Percentiles rank a stretch among this genome's conserved stretches.
phyloP scores from a whole-genome alignment of 129 eudicot species.

The Pseudognaphalium luteoalbum region DNA sequence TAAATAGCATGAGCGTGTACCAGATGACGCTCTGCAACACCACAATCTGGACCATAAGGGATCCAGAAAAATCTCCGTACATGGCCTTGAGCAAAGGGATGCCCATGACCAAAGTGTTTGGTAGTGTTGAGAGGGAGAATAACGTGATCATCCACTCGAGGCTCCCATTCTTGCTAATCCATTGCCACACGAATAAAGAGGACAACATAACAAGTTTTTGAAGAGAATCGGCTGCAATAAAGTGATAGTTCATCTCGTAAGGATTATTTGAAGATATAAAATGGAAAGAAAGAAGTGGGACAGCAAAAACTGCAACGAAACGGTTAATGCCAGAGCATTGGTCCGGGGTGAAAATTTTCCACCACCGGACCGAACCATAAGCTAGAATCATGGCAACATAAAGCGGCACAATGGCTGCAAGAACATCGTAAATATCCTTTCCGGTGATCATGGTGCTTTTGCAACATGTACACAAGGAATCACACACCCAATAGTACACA shows the following conservation, averaged over 20 bases:
- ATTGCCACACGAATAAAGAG: conserved; percentile 78
- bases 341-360: conserved; percentile 97
- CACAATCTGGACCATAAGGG: conserved; percentile 89
- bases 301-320: conserved; percentile 91
- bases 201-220: conserved; percentile 72
- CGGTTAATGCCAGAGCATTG: conserved; percentile 98
- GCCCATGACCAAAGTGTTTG: conserved; percentile 96
- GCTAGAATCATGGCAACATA: conserved; percentile 95
- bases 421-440: conserved; percentile 87
- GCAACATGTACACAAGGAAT: conserved; percentile 40
- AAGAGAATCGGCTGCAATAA: conserved; percentile 81
- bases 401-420: conserved; percentile 80
- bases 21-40: conserved; percentile 89
- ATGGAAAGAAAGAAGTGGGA: conserved; percentile 90
- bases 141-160: conserved; percentile 92
- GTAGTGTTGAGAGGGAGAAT: conserved; percentile 85
- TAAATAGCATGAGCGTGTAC: conserved; percentile 87
- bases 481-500: conserved; percentile 12
- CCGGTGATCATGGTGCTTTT: conserved; percentile 71
- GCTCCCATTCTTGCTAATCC: conserved; percentile 60
- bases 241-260: conserved; percentile 83
- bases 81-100: conserved; percentile 85
- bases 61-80: conserved; percentile 89
- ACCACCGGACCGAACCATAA: conserved; percentile 93
- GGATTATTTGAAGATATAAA: conserved; percentile 82